A percentile compares a stretch with the other conserved stretches of the same genome.
phyloP scores from a whole-genome alignment of 2,329 filamentous ascomycete genomes.

The Sarocladium kiliense region DNA sequence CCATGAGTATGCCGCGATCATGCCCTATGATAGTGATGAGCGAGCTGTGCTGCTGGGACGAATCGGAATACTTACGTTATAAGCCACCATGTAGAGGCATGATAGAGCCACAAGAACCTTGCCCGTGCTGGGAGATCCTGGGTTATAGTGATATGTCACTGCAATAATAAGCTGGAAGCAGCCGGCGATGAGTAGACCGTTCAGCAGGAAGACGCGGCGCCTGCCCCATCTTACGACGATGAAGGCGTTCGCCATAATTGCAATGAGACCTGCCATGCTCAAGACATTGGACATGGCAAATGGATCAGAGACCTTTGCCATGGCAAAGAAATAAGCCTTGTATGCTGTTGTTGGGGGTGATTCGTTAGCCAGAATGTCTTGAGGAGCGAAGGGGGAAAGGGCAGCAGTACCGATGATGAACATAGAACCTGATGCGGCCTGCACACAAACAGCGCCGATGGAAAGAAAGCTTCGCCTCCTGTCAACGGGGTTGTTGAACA shows the following conservation, averaged over 20 bases:
- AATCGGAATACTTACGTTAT: background rate
- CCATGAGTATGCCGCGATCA: constrained; percentile 7
- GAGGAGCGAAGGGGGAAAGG: background rate
- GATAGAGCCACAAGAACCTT: constrained; percentile 4
- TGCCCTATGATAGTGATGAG: background rate
- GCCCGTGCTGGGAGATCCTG: background rate
- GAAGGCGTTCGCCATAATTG: constrained; percentile 6
- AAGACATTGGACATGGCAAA: constrained; percentile 8
- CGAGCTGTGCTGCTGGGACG: background rate
- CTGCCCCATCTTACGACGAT: constrained; percentile 5
- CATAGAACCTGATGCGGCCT: constrained; percentile 4
- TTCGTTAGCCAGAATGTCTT: background rate
- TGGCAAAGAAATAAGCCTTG: constrained; percentile 8
- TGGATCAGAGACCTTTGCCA: constrained; percentile 4
- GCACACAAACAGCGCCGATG: constrained; percentile 3
- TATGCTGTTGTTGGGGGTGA: background rate
- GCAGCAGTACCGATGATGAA: constrained; percentile 4
- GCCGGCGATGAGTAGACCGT: background rate
- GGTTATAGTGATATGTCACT: background rate
- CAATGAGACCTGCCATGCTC: constrained; percentile 4
- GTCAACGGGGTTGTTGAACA: constrained; percentile 4
- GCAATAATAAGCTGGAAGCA: constrained; percentile 9
- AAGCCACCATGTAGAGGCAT: constrained; percentile 6
- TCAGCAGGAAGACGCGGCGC: background rate
- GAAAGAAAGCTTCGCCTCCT: constrained; percentile 2